Evolutionary conservation across 2,329 filamentous ascomycete genomes (phyloP).

Genomic region (Venturia effusa): DNA sequence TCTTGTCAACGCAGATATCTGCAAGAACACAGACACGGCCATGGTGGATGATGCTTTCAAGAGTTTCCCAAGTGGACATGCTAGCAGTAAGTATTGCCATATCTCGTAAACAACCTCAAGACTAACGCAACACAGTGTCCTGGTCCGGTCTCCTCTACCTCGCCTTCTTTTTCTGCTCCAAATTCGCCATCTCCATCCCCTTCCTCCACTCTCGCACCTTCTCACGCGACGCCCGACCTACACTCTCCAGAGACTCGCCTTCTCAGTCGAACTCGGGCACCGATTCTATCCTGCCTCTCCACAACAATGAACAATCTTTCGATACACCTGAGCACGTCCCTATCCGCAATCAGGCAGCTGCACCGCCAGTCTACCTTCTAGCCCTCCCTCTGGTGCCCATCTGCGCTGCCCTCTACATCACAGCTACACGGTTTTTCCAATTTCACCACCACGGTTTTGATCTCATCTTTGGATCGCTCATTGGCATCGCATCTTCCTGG

Average conservation of each 20-base stretch:
- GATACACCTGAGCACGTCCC: conserved; percentile 25
- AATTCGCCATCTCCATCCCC: conserved; percentile 64
- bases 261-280: conserved; percentile 14
- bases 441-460: conserved; percentile 91
- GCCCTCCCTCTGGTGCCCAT: conserved; percentile 60
- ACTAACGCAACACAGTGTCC: conserved; percentile 37
- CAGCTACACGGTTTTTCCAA: conserved; percentile 77
- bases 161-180: conserved; percentile 75
- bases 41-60: conserved; percentile 66
- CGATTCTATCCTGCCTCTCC: neutral
- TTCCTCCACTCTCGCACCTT: conserved; percentile 47
- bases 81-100: conserved; percentile 44
- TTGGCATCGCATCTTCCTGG: conserved; percentile 61
- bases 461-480: conserved; percentile 71
- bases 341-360: conserved; percentile 62
- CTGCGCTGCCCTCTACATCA: conserved; percentile 66
- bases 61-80: conserved; percentile 70
- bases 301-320: neutral
- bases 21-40: conserved; percentile 51
- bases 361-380: conserved; percentile 72
- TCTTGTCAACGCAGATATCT: conserved; percentile 68
- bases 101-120: neutral
- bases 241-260: neutral
- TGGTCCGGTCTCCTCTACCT: conserved; percentile 77
- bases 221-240: conserved; percentile 26